Evolutionary conservation across 495 filamentous ascomycete genomes (phyloP).

Genomic region (Cenococcum geophilum): DNA sequence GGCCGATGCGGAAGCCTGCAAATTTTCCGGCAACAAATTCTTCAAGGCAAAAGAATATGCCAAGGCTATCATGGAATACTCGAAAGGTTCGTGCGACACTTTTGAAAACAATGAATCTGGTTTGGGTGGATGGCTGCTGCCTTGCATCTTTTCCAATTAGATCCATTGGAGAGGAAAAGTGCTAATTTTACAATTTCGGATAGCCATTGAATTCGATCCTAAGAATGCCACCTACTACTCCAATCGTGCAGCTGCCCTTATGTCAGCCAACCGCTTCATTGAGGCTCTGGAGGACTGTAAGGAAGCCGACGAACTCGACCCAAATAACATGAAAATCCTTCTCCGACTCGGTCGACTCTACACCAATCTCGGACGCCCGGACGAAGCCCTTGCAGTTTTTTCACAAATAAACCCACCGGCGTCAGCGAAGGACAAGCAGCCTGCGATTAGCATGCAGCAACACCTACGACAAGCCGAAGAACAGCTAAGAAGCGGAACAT

Average conservation of each 20-base stretch:
- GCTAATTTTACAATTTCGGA: slow-evolving; percentile 15
- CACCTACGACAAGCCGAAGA: slow-evolving; percentile 78
- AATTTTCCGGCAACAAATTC: slow-evolving; percentile 88
- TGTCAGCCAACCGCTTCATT: slow-evolving; percentile 69
- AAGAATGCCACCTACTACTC: slow-evolving; percentile 82
- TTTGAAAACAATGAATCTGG: not conserved
- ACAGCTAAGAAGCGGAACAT: slow-evolving; percentile 60
- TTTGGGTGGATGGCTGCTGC: slow-evolving; percentile 15
- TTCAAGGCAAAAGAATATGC: slow-evolving; percentile 88
- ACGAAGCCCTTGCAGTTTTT: slow-evolving; percentile 79
- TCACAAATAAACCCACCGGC: slow-evolving; percentile 65
- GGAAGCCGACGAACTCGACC: slow-evolving; percentile 71
- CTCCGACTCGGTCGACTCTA: slow-evolving; percentile 84
- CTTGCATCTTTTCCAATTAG: slow-evolving; percentile 1
- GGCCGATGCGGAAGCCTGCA: slow-evolving; percentile 80
- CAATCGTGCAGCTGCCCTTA: slow-evolving; percentile 90
- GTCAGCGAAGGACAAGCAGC: slow-evolving; percentile 71
- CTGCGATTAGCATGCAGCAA: slow-evolving; percentile 74
- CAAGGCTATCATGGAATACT: slow-evolving; percentile 84
- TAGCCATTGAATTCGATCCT: slow-evolving; percentile 77
- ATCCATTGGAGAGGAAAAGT: not conserved
- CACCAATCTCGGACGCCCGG: slow-evolving; percentile 73
- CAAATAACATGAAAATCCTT: slow-evolving; percentile 75
- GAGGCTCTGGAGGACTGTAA: slow-evolving; percentile 82
- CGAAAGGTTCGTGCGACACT: slow-evolving; percentile 61